Conservation (phyloP, 352 stramenopile genomes). For the Chloridella minuta region DNA sequence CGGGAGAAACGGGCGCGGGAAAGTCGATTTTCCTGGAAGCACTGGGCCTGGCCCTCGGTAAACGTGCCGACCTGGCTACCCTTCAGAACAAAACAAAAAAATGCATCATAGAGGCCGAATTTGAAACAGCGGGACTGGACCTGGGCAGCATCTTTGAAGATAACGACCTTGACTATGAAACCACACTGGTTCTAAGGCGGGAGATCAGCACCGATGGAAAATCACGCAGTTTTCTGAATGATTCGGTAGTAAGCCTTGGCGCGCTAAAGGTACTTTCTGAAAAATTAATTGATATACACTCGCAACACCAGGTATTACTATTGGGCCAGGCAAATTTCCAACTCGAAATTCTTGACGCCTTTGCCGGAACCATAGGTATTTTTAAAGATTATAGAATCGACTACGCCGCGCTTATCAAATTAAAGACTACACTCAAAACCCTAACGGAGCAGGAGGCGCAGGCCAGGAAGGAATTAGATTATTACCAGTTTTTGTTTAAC, state of each 20-base stretch:
- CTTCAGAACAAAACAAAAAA: neutral
- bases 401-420: neutral
- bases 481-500: neutral
- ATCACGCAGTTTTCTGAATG: neutral
- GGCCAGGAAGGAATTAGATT: neutral
- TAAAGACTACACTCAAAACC: neutral
- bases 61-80: neutral
- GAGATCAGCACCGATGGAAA: neutral
- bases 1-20: neutral
- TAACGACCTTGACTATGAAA: neutral
- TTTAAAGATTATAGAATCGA: neutral
- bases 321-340: neutral
- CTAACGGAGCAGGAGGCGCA: neutral
- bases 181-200: neutral
- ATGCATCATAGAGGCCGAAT: neutral
- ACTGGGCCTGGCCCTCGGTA: neutral
- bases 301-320: neutral
- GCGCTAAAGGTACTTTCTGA: neutral
- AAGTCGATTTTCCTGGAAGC: neutral
- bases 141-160: neutral
- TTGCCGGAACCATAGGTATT: neutral
- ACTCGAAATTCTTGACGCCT: neutral
- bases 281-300: constrained; percentile 7
- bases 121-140: neutral
- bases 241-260: neutral